Evolutionary conservation across 2,329 filamentous ascomycete genomes (phyloP).

Genomic region (Colletotrichum limetticola): DNA sequence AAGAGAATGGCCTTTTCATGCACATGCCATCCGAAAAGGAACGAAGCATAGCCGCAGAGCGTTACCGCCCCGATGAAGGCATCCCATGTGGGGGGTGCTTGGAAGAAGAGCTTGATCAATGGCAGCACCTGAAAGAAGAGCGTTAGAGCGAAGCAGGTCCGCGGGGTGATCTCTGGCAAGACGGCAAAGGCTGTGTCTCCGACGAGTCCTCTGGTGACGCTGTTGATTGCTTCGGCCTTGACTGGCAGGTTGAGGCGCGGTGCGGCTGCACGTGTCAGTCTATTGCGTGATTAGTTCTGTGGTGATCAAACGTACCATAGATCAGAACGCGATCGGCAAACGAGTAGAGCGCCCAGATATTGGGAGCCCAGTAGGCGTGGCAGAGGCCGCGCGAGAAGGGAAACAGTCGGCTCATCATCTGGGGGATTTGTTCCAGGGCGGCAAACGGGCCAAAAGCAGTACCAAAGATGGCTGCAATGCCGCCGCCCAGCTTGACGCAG

Average conservation of each 20-base stretch:
- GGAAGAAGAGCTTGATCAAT: slow-evolving; percentile 82
- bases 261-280: slow-evolving; percentile 70
- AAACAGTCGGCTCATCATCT: slow-evolving; percentile 86
- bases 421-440: slow-evolving; percentile 82
- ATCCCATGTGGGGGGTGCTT: slow-evolving; percentile 78
- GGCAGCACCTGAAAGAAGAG: slow-evolving; percentile 84
- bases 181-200: slow-evolving; percentile 96
- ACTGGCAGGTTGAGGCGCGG: slow-evolving; percentile 82
- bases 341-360: slow-evolving; percentile 96
- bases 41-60: slow-evolving; percentile 94
- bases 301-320: slow-evolving; percentile 66
- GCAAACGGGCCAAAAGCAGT: slow-evolving; percentile 92
- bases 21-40: slow-evolving; percentile 98
- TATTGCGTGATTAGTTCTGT: not conserved
- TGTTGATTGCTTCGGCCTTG: slow-evolving; percentile 80
- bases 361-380: slow-evolving; percentile 98
- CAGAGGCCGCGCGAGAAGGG: slow-evolving; percentile 94
- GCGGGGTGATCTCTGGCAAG: slow-evolving; percentile 84
- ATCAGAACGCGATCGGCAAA: slow-evolving; percentile 89
- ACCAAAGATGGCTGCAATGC: slow-evolving; percentile 77
- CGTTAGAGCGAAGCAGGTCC: slow-evolving; percentile 84
- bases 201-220: slow-evolving; percentile 91
- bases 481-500: slow-evolving; percentile 81
- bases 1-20: slow-evolving; percentile 97
- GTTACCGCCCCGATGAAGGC: slow-evolving; percentile 90